Evolutionary conservation across 2,329 filamentous ascomycete species (phyloP), one percentile per base, ranked within the genome.

Genomic region (Scolecobasidium constrictum): DNA sequence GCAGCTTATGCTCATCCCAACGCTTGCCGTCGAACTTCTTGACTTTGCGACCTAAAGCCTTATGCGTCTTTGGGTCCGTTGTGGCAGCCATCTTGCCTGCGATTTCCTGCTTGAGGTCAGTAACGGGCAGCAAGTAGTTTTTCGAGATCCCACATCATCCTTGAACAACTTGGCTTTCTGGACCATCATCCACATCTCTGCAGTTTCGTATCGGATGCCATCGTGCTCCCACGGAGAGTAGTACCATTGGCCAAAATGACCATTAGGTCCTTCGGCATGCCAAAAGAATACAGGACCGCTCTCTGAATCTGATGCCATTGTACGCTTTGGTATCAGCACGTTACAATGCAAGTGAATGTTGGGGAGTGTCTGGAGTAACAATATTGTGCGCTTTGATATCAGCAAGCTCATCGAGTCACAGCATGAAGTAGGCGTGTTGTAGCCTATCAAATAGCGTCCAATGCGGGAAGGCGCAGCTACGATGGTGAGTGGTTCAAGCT

Each of bases 201-300:
- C 58, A 1, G 57, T 62, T 3, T 48, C 47, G 47, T 67, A 68
- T 39, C 44, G 58, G 42, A 56, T 47, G 17, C 56, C 58, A n/a
- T 58, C 52, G 36, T 57, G 52, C 28, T 53, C 60, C 51, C 78
- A 81, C 2, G 65, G 58, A 15, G 61, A 67, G 40, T 60, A 52
- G 52, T 74, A 77, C 77, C 77, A 82, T 58, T 83, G 77, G 0
- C 71, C 76, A n/a, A 82, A 64, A 58, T 68, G 78, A 33, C 74
- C 75, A 22, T 69, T 61, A 3, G 59, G 53, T 1, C 59, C 49
- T 44, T 75, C 65, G 36, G 57, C 54, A 34, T 56, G 52, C 58
- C 56, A 63, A 55, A 63, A 64, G 48, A 49, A 63, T 33, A 63
- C 44, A 3, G 42, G 17, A 9, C 34, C 20, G 37, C 12, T 39